Base-by-base conservation (phyloP, 352 stramenopile species). In the Phytopythium oedochilum region DNA sequence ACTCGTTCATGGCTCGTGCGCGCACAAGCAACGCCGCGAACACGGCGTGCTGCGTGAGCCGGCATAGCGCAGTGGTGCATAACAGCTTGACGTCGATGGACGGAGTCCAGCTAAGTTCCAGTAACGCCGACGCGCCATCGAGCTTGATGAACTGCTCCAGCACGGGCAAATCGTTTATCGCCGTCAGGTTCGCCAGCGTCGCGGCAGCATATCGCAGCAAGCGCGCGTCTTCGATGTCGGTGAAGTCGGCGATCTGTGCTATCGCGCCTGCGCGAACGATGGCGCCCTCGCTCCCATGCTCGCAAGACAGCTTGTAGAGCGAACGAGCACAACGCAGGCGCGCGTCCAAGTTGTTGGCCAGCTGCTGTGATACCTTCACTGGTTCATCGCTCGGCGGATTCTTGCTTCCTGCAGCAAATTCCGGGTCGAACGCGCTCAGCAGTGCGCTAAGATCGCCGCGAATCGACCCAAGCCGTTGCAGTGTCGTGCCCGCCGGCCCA, bases 301-400 rank as follows among this genome's bases (percentile, higher is more conserved):
- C 78, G 17, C 83, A 89, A 5, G 80, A 93, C 0, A 93, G 59
- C 45, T 93, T 93, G 67, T 90, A 93, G 1, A 93, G 62, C 11
- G 83, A 93, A 20, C 74, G 68, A 2, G 78, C 80, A 52, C 83
- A 93, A n/a, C 70, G 81, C 2, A 87, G 48, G 9, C 80, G 69
- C 0, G 75, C 78, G 25, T 78, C 77, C 2, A 88, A 26, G 54
- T 93, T 89, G 10, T 79, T 32, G 0, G 63, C 52, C 11, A 53
- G 20, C 1, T 63, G 42, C 11, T 55, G n/a, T 17, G 39, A 32
- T 12, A n/a, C 23, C 12, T 28, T 10, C 23, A 22, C 22, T 11
- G 42, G 25, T 17, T 39, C 28, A 10, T 34, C 25, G 22, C 9
- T 25, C 15, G 32, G 23, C 23, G 25, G 8, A 12, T 55, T 36